phyloP scores from a whole-genome alignment of 2,329 filamentous ascomycete genomes.

The Colletotrichum viniferum region DNA sequence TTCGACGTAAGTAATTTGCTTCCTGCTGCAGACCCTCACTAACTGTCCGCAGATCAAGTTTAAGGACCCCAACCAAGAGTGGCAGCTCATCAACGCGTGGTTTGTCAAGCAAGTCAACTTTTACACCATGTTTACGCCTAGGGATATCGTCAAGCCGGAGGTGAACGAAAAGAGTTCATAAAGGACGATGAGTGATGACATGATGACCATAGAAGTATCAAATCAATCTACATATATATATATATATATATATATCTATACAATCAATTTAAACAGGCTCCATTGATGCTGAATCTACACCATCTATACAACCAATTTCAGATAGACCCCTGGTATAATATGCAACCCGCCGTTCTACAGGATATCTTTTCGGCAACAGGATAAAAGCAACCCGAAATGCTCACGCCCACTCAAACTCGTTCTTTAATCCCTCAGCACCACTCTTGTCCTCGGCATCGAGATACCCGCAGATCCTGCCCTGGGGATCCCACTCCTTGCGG shows the following conservation, averaged over 20 bases:
- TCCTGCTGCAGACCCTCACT: not conserved
- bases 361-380: constrained; percentile 1
- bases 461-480: constrained; percentile 42
- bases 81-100: constrained; percentile 66
- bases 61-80: constrained; percentile 58
- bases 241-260: not conserved
- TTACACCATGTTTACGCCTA: constrained; percentile 45
- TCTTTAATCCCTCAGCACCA: constrained; percentile 44
- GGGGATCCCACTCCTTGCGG: constrained; percentile 46
- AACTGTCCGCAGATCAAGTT: constrained; percentile 50
- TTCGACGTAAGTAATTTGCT: constrained; percentile 58
- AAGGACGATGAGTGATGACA: not conserved
- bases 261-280: not conserved
- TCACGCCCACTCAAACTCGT: constrained; percentile 39
- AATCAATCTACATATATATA: not conserved
- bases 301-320: not conserved
- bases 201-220: not conserved
- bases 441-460: constrained; percentile 51
- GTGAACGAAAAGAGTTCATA: not conserved
- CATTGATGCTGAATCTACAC: not conserved
- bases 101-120: constrained; percentile 67
- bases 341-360: not conserved
- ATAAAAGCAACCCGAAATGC: not conserved
- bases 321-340: not conserved
- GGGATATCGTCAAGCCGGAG: constrained; percentile 45